These are phyloP conservation scores for Monilinia fructigena DNA, from an alignment of 2,329 filamentous ascomycete species.

Conservation along the genomic window DNA sequence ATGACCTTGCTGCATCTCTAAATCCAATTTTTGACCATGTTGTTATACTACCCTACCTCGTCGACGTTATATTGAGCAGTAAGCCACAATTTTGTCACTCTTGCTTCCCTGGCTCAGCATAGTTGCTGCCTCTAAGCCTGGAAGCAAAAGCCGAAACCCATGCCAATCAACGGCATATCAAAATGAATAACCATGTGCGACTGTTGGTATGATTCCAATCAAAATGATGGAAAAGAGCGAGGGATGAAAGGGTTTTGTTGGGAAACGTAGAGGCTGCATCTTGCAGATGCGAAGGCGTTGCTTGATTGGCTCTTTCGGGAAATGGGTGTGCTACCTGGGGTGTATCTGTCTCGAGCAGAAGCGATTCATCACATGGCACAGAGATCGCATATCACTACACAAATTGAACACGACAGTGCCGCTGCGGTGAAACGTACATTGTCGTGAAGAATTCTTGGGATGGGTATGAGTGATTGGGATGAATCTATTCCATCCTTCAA, in stretches of 20 bases:
- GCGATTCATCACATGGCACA: slow-evolving; percentile 25
- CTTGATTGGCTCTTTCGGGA: not conserved
- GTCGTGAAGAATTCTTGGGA: slow-evolving; percentile 15
- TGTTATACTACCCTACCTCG: slow-evolving; percentile 6
- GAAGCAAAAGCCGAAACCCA: not conserved
- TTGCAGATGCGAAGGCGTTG: not conserved
- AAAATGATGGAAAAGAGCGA: not conserved
- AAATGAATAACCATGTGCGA: slow-evolving; percentile 7
- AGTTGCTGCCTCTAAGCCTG: no score
- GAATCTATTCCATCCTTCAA: not conserved
- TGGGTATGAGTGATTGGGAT: not conserved
- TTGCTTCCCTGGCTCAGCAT: no score
- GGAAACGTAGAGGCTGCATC: not conserved
- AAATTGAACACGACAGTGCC: slow-evolving; percentile 21
- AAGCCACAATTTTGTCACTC: not conserved
- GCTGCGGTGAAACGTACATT: slow-evolving; percentile 20
- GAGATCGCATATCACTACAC: slow-evolving; percentile 23
- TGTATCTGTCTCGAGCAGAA: slow-evolving; percentile 20
- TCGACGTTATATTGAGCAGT: slow-evolving; percentile 18
- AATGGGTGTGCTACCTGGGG: slow-evolving; percentile 21
- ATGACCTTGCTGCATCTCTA: not conserved
- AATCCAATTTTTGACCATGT: not conserved
- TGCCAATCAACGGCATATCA: slow-evolving; percentile 16
- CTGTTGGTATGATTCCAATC: slow-evolving; percentile 1
- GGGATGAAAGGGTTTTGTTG: slow-evolving; percentile 1